Conservation (phyloP, 169 alveolate genomes). For the Plasmodium sp. region DNA sequence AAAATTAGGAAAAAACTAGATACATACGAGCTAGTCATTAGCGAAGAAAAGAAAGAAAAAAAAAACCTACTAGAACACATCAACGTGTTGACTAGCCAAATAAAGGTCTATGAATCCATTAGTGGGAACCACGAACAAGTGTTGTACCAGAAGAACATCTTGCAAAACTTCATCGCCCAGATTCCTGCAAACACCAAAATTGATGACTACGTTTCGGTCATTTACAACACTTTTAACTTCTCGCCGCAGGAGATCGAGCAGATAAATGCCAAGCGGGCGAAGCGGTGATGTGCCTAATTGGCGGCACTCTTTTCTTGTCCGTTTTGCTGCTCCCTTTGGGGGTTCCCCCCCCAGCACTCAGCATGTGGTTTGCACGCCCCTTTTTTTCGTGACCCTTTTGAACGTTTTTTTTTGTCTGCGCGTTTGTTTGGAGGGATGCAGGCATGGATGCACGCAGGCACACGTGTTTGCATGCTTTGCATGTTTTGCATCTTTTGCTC, state of each 20-base stretch:
- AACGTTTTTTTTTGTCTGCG: background rate
- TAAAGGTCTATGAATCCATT: constrained; percentile 59
- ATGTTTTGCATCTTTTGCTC: too few species aligned
- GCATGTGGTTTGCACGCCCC: background rate
- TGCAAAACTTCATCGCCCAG: constrained; percentile 39
- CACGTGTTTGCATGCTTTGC: too few species aligned
- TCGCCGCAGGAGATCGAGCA: constrained; percentile 34
- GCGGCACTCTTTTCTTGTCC: background rate
- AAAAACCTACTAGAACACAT: constrained; percentile 18
- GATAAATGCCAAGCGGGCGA: constrained; percentile 30
- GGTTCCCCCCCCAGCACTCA: background rate
- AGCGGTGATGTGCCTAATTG: background rate
- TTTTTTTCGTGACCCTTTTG: background rate
- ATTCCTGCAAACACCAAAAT: constrained; percentile 46
- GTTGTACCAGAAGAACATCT: constrained; percentile 53
- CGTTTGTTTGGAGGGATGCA: background rate
- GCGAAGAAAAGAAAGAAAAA: constrained; percentile 34
- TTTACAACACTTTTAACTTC: constrained; percentile 52
- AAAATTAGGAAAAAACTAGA: constrained; percentile 48
- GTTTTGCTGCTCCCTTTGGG: background rate
- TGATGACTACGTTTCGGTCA: constrained; percentile 60
- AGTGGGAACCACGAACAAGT: constrained; percentile 60
- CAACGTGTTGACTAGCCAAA: constrained; percentile 16
- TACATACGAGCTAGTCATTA: constrained; percentile 26
- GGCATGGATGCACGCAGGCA: too few species aligned